phyloP scores from a whole-genome alignment of 2,329 filamentous ascomycete species.

The Stachybotrys echinatus region DNA sequence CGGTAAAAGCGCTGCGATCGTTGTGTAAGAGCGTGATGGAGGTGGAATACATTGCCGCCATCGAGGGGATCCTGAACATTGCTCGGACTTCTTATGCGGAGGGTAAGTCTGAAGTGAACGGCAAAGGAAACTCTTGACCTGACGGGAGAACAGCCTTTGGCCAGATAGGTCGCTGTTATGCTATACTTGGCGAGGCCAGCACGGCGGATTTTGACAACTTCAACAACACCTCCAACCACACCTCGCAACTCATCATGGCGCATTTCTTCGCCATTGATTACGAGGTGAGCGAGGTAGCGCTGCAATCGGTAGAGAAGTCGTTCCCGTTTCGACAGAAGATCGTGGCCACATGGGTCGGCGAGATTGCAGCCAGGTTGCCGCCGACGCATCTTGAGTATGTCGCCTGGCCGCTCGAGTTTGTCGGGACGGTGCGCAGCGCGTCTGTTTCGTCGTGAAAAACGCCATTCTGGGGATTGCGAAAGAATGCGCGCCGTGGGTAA shows the following conservation, averaged over 20 bases:
- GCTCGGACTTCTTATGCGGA: constrained; percentile 3
- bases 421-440: not conserved
- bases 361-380: constrained; percentile 5
- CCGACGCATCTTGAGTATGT: constrained; percentile 2
- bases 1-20: constrained; percentile 1
- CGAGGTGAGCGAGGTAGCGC: constrained; percentile 1
- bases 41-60: constrained; percentile 3
- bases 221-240: constrained; percentile 4
- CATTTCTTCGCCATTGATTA: constrained; percentile 12
- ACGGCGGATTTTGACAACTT: constrained; percentile 8
- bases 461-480: too few relatives aligned
- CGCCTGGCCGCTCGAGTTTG: constrained; percentile 6
- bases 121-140: not conserved
- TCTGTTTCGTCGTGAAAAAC: too few relatives aligned
- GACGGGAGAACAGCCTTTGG: constrained; percentile 3
- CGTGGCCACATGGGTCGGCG: constrained; percentile 5
- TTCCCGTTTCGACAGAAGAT: constrained; percentile 7
- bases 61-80: constrained; percentile 3
- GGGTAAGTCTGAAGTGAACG: constrained; percentile 1
- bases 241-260: constrained; percentile 6
- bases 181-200: constrained; percentile 2
- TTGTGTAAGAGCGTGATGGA: constrained; percentile 8
- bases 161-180: not conserved
- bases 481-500: too few relatives aligned
- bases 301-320: constrained; percentile 5